Conservation (phyloP, 2,329 filamentous ascomycete species). For the Pseudogymnoascus sp. region DNA sequence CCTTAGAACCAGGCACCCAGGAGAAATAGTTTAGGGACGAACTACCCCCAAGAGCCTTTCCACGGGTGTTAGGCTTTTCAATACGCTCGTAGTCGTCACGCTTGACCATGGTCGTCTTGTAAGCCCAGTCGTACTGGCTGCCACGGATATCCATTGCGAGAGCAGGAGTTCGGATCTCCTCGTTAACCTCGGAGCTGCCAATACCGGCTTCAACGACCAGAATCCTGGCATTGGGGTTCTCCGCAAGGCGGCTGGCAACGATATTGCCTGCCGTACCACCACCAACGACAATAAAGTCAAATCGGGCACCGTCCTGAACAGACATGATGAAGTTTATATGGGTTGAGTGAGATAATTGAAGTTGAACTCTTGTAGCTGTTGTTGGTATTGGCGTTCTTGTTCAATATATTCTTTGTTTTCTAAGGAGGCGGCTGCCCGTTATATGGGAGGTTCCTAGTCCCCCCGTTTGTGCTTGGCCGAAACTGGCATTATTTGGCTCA, state of each 20-base stretch:
- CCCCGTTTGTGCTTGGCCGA: neutral
- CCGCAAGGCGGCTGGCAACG: constrained; percentile 41
- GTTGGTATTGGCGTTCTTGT: neutral
- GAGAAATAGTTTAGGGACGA: constrained; percentile 58
- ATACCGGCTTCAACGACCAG: constrained; percentile 30
- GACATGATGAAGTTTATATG: constrained; percentile 16
- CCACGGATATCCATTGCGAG: constrained; percentile 44
- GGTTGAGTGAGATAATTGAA: neutral
- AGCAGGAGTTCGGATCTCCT: constrained; percentile 45
- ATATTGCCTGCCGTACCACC: constrained; percentile 54
- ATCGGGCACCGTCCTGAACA: constrained; percentile 22
- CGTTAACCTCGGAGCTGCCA: constrained; percentile 38
- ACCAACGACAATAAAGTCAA: constrained; percentile 57
- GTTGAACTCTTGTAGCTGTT: neutral
- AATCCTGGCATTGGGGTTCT: constrained; percentile 38
- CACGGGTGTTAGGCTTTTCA: too few species aligned
- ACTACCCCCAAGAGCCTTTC: constrained; percentile 34
- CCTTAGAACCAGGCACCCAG: constrained; percentile 49
- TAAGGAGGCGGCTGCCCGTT: neutral
- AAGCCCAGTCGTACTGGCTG: constrained; percentile 50
- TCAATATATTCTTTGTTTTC: neutral
- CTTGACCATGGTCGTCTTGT: constrained; percentile 53
- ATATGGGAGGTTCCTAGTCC: neutral
- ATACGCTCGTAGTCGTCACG: constrained; percentile 50
- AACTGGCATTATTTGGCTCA: neutral